Percentiles rank a stretch among this genome's conserved stretches.
phyloP scores from a whole-genome alignment of 2,329 filamentous ascomycete species.

The Chalara sp. region DNA sequence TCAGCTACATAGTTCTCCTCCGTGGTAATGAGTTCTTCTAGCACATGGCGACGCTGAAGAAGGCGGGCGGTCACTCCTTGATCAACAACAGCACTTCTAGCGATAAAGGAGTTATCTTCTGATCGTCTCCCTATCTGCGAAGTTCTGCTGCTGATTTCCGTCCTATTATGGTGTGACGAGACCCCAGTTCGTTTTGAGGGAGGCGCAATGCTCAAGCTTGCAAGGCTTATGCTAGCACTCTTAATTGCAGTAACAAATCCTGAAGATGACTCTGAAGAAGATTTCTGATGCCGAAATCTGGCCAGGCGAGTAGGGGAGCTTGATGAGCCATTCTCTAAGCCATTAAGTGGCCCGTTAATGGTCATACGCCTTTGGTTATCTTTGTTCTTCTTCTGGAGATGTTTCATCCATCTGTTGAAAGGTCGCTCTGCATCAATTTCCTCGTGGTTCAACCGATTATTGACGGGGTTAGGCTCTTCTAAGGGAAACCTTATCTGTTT shows the following conservation, averaged over 20 bases:
- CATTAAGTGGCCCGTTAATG: constrained; percentile 26
- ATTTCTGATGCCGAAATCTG: constrained; percentile 41
- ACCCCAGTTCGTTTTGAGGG: constrained; percentile 48
- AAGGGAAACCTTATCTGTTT: constrained; percentile 20
- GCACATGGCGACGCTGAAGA: constrained; percentile 66
- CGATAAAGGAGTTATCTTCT: constrained; percentile 57
- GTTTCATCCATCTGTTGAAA: constrained; percentile 70
- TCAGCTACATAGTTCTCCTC: constrained; percentile 88
- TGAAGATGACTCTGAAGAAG: constrained; percentile 68
- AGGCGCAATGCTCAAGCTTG: constrained; percentile 62
- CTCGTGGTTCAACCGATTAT: constrained; percentile 7
- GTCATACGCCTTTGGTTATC: constrained; percentile 31
- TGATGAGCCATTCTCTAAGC: constrained; percentile 12
- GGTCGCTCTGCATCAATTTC: constrained; percentile 29
- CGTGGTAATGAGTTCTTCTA: constrained; percentile 80
- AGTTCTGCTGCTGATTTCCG: constrained; percentile 55
- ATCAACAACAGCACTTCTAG: constrained; percentile 50
- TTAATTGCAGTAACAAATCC: constrained; percentile 75
- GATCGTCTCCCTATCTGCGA: constrained; percentile 56
- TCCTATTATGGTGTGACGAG: constrained; percentile 49
- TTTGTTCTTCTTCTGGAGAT: constrained; percentile 51
- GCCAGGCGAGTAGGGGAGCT: constrained; percentile 31
- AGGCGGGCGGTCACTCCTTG: constrained; percentile 65
- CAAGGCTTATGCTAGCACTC: constrained; percentile 72
- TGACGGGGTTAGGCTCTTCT: constrained; percentile 14